phyloP scores from a whole-genome alignment of 2,329 filamentous ascomycete species.

The Colletotrichum viniferum region DNA sequence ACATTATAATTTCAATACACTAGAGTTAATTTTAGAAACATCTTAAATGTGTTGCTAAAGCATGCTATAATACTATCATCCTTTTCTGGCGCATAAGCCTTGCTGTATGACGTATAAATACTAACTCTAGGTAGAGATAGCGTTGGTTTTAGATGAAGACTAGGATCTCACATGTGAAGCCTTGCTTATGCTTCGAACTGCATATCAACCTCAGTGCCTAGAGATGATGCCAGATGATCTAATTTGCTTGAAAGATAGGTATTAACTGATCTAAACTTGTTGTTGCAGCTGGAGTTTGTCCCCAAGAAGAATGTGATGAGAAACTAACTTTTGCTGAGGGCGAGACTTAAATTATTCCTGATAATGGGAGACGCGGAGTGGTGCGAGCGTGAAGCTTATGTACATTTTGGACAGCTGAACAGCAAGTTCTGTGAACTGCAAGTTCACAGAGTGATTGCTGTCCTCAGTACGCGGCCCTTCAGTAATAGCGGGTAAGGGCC shows the following conservation, averaged over 20 bases:
- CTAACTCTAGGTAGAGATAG: background rate
- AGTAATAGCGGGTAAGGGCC: too few relatives aligned
- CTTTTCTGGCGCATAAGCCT: background rate
- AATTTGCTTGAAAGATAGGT: background rate
- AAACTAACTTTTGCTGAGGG: background rate
- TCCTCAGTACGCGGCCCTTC: too few relatives aligned
- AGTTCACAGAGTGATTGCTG: too few relatives aligned
- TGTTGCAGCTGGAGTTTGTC: too few relatives aligned
- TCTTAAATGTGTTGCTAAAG: background rate
- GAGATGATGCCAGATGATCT: background rate
- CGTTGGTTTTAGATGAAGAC: background rate
- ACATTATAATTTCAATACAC: background rate
- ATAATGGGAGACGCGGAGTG: background rate
- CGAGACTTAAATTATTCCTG: background rate
- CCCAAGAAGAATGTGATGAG: background rate
- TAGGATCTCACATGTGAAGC: background rate
- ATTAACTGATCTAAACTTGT: background rate
- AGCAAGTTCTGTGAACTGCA: too few relatives aligned
- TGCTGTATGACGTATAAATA: background rate
- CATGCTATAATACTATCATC: too few relatives aligned
- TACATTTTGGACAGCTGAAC: background rate
- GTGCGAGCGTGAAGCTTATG: background rate
- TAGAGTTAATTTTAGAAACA: background rate
- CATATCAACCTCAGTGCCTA: background rate
- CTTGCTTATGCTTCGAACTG: background rate